Evolutionary conservation across 352 stramenopile genomes (phyloP).

Genomic region (Pilasporangium apinafurcum): DNA sequence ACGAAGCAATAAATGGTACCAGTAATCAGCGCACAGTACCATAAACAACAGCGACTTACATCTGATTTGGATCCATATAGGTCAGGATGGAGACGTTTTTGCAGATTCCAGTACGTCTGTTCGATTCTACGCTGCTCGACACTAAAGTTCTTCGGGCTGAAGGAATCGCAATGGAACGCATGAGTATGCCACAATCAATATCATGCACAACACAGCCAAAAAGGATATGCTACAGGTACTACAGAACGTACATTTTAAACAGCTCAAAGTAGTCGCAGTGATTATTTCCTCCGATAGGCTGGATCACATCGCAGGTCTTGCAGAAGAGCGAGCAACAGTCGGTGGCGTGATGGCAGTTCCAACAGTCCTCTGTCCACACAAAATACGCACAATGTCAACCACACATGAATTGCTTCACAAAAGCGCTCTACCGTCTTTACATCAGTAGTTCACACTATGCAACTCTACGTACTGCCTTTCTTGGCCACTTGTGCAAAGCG

Average conservation of each 20-base stretch:
- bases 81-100: slow-evolving; percentile 81
- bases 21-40: background rate
- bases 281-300: slow-evolving; percentile 44
- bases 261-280: slow-evolving; percentile 86
- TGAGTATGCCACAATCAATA: background rate
- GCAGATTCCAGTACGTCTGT: slow-evolving; percentile 83
- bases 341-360: slow-evolving; percentile 79
- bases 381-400: background rate
- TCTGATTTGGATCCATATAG: slow-evolving; percentile 84
- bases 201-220: slow-evolving; percentile 9
- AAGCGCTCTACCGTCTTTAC: too few relatives aligned
- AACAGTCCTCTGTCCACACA: slow-evolving; percentile 35
- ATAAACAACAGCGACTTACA: slow-evolving; percentile 16
- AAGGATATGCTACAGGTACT: too few relatives aligned
- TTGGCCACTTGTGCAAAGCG: slow-evolving; percentile 14
- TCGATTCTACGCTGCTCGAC: slow-evolving; percentile 78
- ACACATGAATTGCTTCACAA: background rate
- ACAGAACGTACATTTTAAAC: slow-evolving; percentile 70
- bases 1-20: background rate
- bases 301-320: slow-evolving; percentile 69
- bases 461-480: slow-evolving; percentile 16
- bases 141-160: slow-evolving; percentile 74
- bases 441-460: too few relatives aligned
- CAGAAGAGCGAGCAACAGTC: slow-evolving; percentile 85
- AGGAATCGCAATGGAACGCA: slow-evolving; percentile 1